Percentiles rank a stretch among this genome's conserved stretches.
Evolutionary conservation across 1,284 basidiomycete genomes (phyloP).

Genomic region (Uromyces viciae-fabae): DNA sequence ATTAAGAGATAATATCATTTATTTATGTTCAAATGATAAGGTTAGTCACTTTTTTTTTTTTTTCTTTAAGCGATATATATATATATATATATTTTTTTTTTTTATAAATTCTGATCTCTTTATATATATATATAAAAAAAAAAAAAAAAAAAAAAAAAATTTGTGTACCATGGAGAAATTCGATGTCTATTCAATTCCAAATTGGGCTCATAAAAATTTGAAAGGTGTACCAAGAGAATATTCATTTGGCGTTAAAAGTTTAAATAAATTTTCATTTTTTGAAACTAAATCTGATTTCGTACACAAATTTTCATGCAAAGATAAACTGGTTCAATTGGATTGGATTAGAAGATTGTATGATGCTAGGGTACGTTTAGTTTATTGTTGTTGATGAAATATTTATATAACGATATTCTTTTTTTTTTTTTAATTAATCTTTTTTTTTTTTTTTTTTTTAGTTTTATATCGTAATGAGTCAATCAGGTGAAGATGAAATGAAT

Average conservation of each 20-base stretch:
- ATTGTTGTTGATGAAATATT: neutral
- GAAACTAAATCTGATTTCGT: constrained; percentile 44
- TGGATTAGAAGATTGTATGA: constrained; percentile 45
- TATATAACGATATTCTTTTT: neutral
- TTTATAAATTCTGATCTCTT: too few species aligned
- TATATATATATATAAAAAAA: too few species aligned
- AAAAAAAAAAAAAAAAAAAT: too few species aligned
- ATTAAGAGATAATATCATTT: constrained; percentile 27
- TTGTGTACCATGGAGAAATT: constrained; percentile 42
- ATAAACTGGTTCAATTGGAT: constrained; percentile 7
- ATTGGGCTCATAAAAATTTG: neutral
- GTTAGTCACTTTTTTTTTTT: neutral
- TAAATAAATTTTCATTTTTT: constrained; percentile 40
- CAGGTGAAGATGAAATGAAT: neutral
- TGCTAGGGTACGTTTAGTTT: constrained; percentile 29
- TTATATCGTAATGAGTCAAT: constrained; percentile 12
- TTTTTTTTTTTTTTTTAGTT: neutral
- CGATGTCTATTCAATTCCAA: constrained; percentile 32
- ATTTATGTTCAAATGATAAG: constrained; percentile 39
- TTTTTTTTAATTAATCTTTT: too few species aligned
- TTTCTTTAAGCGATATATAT: neutral
- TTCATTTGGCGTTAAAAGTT: constrained; percentile 38
- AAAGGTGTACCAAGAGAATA: constrained; percentile 34
- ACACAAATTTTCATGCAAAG: constrained; percentile 31
- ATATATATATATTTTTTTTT: too few species aligned